Conservation (phyloP, 257 asterid genomes). For the Nicotiana undulata region DNA sequence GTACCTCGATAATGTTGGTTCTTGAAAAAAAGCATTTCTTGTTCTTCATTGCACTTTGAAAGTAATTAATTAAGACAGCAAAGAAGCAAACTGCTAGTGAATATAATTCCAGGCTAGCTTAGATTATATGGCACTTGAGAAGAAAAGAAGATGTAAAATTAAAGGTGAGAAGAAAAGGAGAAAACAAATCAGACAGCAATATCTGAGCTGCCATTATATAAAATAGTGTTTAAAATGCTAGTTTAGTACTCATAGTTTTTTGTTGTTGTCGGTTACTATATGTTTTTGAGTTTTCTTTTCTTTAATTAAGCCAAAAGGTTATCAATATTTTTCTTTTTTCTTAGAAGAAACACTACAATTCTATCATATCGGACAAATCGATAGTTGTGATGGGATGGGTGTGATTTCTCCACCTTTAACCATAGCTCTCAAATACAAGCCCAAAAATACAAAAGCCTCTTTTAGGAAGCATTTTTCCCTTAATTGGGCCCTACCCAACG, state of each 20-base stretch:
- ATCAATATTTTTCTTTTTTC: not conserved
- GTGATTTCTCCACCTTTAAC: not conserved
- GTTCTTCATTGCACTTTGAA: not conserved
- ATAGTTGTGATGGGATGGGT: not conserved
- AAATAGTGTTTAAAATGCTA: not conserved
- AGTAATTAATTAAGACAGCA: not conserved
- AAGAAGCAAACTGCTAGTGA: not conserved
- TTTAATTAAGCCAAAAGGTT: not conserved
- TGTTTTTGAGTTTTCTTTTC: not conserved
- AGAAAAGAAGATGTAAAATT: not conserved
- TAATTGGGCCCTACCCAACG: not conserved
- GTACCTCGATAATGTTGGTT: not conserved
- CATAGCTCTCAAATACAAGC: not conserved
- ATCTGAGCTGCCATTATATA: not conserved
- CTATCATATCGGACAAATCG: not conserved
- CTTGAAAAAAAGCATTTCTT: not conserved
- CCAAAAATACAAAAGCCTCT: not conserved
- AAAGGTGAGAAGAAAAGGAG: not conserved
- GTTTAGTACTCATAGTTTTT: too few species aligned
- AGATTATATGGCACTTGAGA: not conserved
- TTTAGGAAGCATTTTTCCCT: not conserved
- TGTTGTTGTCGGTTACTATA: not conserved
- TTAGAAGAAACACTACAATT: not conserved
- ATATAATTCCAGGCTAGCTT: not conserved
- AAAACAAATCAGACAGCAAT: not conserved